phyloP scores from a whole-genome alignment of 1,139 yeast genomes.

The Magnusiomyces suaveolens region DNA sequence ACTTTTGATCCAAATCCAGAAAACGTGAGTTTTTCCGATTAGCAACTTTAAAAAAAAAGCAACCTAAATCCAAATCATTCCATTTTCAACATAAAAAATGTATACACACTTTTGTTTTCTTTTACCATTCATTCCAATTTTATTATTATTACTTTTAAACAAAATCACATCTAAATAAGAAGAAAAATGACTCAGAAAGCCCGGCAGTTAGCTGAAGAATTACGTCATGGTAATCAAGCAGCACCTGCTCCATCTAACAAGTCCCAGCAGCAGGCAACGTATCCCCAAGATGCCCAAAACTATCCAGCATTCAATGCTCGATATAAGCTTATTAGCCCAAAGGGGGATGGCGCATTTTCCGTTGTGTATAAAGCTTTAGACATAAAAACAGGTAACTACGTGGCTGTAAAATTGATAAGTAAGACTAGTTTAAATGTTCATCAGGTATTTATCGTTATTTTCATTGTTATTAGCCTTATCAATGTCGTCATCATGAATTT shows the following conservation, averaged over 20 bases:
- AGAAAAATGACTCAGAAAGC: background rate
- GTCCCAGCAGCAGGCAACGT: background rate
- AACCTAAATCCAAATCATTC: too few relatives aligned
- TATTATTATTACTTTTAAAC: too few relatives aligned
- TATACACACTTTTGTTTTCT: too few relatives aligned
- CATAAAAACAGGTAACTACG: slow-evolving; percentile 38
- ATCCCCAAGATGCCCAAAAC: background rate
- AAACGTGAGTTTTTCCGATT: too few relatives aligned
- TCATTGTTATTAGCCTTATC: slow-evolving; percentile 4
- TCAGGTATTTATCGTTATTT: slow-evolving; percentile 29
- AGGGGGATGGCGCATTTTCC: slow-evolving; percentile 76
- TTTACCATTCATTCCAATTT: too few relatives aligned
- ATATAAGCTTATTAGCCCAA: slow-evolving; percentile 38
- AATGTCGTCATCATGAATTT: slow-evolving; percentile 1
- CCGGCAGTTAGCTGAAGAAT: background rate
- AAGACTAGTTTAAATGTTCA: slow-evolving; percentile 49
- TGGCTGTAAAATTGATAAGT: slow-evolving; percentile 79
- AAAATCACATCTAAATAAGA: background rate
- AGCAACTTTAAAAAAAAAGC: too few relatives aligned
- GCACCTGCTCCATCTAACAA: background rate
- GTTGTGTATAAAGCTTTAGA: slow-evolving; percentile 69
- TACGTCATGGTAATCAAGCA: background rate
- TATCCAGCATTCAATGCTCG: slow-evolving; percentile 15
- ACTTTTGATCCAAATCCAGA: too few relatives aligned
- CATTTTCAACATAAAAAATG: too few relatives aligned